phyloP scores from a whole-genome alignment of 768 basidiomycete genomes.

The Hemileccinum impolitum region DNA sequence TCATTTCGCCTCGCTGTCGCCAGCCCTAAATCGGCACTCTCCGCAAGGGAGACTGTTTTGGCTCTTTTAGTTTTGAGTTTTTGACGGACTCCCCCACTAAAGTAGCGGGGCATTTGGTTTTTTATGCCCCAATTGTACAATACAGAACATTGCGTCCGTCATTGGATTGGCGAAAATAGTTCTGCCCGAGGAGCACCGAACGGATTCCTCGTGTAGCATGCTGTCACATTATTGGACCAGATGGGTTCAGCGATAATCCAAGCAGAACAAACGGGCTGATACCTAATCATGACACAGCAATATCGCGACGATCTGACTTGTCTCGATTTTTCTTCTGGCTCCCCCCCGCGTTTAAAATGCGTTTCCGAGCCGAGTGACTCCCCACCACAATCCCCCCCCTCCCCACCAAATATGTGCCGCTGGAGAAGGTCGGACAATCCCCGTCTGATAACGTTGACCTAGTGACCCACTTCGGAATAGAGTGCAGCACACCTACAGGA shows the following conservation, averaged over 20 bases:
- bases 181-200: constrained; percentile 31
- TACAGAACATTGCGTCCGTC: constrained; percentile 13
- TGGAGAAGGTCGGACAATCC: constrained; percentile 58
- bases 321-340: constrained; percentile 16
- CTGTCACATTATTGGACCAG: constrained; percentile 19
- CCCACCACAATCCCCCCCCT: constrained; percentile 20
- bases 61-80: constrained; percentile 36
- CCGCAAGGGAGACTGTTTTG: constrained; percentile 30
- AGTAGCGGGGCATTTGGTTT: constrained; percentile 16
- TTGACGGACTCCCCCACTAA: constrained; percentile 25
- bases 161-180: constrained; percentile 24
- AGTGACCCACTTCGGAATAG: constrained; percentile 33
- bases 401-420: constrained; percentile 54
- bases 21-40: constrained; percentile 16
- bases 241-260: constrained; percentile 20
- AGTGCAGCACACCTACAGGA: constrained; percentile 59
- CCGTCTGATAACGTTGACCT: constrained; percentile 10
- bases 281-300: constrained; percentile 22
- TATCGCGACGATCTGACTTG: constrained; percentile 25
- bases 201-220: constrained; percentile 25
- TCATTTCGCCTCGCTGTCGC: constrained; percentile 21
- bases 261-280: constrained; percentile 20
- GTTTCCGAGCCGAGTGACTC: background rate
- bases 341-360: constrained; percentile 26
- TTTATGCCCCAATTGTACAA: constrained; percentile 22